phyloP scores from a whole-genome alignment of 441 rosid species.

The Lepidium campestre region DNA sequence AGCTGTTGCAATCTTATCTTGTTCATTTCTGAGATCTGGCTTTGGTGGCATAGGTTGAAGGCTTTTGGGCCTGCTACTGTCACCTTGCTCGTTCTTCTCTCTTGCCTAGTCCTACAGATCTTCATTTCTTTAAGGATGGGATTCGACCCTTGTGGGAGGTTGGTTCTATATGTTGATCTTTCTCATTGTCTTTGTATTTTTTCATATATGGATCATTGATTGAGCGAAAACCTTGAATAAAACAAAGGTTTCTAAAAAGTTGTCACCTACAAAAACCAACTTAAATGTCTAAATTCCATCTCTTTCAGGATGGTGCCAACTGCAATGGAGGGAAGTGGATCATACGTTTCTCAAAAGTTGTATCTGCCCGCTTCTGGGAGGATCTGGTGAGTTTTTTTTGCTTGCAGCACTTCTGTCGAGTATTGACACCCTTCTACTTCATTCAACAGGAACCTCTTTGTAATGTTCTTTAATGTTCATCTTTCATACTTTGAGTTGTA shows the following conservation, averaged over 20 bases:
- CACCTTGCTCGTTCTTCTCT: slow-evolving; percentile 86
- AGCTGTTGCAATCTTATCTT: background rate
- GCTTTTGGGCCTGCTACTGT: slow-evolving; percentile 92
- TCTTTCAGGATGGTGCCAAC: slow-evolving; percentile 81
- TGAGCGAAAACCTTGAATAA: background rate
- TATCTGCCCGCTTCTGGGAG: slow-evolving; percentile 98
- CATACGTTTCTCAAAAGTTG: slow-evolving; percentile 82
- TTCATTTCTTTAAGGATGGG: slow-evolving; percentile 93
- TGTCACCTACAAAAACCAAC: background rate
- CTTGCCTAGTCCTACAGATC: slow-evolving; percentile 89
- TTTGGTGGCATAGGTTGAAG: slow-evolving; percentile 60
- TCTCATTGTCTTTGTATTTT: background rate
- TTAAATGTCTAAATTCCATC: slow-evolving; percentile 9
- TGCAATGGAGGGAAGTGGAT: slow-evolving; percentile 99
- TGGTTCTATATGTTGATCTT: background rate
- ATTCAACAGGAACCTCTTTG: background rate
- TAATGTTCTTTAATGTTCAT: background rate
- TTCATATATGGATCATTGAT: background rate
- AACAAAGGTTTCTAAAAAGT: background rate
- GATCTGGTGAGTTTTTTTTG: slow-evolving; percentile 68
- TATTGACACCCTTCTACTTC: background rate
- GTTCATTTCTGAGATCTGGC: slow-evolving; percentile 19
- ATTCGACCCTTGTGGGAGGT: slow-evolving; percentile 98
- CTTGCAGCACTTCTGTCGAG: background rate
- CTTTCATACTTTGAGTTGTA: background rate